These are phyloP conservation scores for Mycosphaerella sp. DNA, from an alignment of 2,329 filamentous ascomycete species.

Conservation along the genomic window DNA sequence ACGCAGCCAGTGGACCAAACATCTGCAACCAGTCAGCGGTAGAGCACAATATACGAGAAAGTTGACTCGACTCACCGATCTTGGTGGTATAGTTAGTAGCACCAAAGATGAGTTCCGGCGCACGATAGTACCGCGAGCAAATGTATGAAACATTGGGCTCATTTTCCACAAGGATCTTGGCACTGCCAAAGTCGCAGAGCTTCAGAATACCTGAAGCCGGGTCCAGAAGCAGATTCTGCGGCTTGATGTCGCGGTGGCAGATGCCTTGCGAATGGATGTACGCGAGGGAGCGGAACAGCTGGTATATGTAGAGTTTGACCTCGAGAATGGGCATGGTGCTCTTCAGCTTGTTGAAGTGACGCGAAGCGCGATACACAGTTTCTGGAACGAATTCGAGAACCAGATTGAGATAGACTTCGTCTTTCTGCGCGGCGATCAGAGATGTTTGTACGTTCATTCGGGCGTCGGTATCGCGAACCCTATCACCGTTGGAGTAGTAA, in stretches of 20 bases:
- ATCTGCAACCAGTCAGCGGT: slow-evolving; percentile 52
- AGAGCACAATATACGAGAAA: neutral
- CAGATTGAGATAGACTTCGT: slow-evolving; percentile 97
- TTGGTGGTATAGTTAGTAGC: slow-evolving; percentile 99
- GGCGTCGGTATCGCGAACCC: slow-evolving; percentile 52
- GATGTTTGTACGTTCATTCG: slow-evolving; percentile 34
- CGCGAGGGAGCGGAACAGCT: slow-evolving; percentile 94
- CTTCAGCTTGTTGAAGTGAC: slow-evolving; percentile 99
- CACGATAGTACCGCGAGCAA: slow-evolving; percentile 97
- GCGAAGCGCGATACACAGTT: slow-evolving; percentile 94
- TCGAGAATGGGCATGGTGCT: slow-evolving; percentile 98
- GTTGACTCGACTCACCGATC: slow-evolving; percentile 66
- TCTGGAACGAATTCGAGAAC: slow-evolving; percentile 98
- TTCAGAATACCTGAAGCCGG: slow-evolving; percentile 87
- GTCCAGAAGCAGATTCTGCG: slow-evolving; percentile 92
- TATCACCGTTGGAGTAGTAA: slow-evolving; percentile 98
- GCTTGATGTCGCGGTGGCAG: slow-evolving; percentile 98
- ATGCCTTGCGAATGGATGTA: slow-evolving; percentile 99
- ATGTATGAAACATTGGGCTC: slow-evolving; percentile 99
- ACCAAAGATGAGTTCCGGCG: slow-evolving; percentile 95
- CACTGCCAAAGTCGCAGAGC: slow-evolving; percentile 97
- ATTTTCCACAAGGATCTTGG: slow-evolving; percentile 97
- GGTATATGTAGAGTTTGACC: slow-evolving; percentile 99
- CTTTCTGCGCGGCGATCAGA: slow-evolving; percentile 49
- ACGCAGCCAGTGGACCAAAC: slow-evolving; percentile 99